Evolutionary conservation across 139 green algal genomes (phyloP), one percentile per base, ranked within the genome.

Genomic region (Closterium sp.): DNA sequence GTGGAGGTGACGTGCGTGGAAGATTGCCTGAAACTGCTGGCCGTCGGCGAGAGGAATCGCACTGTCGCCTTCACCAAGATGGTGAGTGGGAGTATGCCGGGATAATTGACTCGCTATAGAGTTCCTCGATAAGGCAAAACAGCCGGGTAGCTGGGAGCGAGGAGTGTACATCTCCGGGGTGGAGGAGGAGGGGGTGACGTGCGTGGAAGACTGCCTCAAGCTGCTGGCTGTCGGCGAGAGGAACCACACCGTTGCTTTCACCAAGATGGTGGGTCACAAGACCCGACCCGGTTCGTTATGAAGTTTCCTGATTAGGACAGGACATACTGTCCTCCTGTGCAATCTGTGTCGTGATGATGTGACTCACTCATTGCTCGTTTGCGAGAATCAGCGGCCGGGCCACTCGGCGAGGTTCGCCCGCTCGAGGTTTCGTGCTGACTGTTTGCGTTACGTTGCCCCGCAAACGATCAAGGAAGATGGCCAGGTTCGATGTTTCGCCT

Each of bases 11-110:
- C 13, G 42, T 31, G 86, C 34, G 88, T 94, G 50, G 91, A 92
- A 5, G 96, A 98, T 94, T 98, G 97, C 95, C 94, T 98, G 9
- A 94, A 96, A 85, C 96, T 98, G 90, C 94, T 98, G 91, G 95
- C 97, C 87, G 89, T 97, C 7, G 97, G 97, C 0, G 97, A 98
- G 85, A 94, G 95, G 28, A 98, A 98, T 94, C 96, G 96, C 91
- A 87, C 93, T 0, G 96, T 97, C 90, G 96, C 96, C 9, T 97
- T 97, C 93, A 98, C 96, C 19, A 93, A 96, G 42, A 94, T 98
- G 91, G 91, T 93, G 85, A 79, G 89, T 88, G 38, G 32, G 32
- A 38, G 32, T 3, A 38, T 38, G 32, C 3, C 3, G 32, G 32
- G 3, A 38, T 38, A 38, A 38, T 38, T 70, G 45, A 70, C 45